These are phyloP conservation scores for Porodaedalea pini DNA, from an alignment of 1,284 basidiomycete species.

Conservation along the genomic window DNA sequence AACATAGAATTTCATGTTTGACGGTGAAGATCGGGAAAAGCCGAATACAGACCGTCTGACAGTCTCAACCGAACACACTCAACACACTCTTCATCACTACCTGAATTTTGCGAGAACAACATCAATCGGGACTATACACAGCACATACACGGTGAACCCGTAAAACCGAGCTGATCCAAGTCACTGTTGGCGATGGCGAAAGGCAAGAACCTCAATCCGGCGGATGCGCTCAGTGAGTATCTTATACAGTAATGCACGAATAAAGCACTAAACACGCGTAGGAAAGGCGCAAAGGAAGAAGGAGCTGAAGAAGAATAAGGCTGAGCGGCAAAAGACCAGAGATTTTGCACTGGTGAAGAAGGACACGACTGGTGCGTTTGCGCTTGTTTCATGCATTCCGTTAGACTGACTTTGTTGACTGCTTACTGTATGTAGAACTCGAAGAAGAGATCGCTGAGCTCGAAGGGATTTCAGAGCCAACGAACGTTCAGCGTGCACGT, in stretches of 20 bases:
- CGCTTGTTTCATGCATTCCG: neutral
- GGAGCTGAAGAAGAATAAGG: conserved; percentile 92
- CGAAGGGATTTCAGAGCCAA: conserved; percentile 42
- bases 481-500: conserved; percentile 49
- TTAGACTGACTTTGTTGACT: neutral
- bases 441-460: conserved; percentile 69
- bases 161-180: neutral
- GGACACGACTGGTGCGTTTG: conserved; percentile 67
- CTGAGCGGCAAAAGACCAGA: conserved; percentile 69
- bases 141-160: too few species aligned
- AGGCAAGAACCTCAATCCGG: conserved; percentile 78
- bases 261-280: conserved; percentile 31
- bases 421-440: conserved; percentile 45
- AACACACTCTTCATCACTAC: too few species aligned
- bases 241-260: neutral
- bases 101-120: too few species aligned
- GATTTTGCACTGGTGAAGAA: conserved; percentile 85
- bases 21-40: too few species aligned
- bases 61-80: too few species aligned
- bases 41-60: too few species aligned
- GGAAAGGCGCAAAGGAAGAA: conserved; percentile 86
- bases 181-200: conserved; percentile 67
- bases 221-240: conserved; percentile 73
- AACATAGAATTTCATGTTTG: too few species aligned
- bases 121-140: too few species aligned